Evolutionary conservation across 2,329 filamentous ascomycete genomes (phyloP).

Genomic region (Monilinia laxa): DNA sequence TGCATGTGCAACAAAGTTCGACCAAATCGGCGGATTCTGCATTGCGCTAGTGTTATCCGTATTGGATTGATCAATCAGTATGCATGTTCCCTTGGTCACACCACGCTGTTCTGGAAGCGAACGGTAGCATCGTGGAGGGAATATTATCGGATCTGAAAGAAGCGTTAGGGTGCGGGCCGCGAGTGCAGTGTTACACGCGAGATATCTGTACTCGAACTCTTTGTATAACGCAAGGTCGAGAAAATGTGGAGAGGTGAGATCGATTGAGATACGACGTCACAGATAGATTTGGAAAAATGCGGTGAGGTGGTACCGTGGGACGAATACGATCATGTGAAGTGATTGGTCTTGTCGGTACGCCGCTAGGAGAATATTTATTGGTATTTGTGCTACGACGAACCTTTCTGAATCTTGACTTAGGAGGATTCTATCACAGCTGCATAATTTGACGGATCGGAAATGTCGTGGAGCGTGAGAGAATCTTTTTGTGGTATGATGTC

Average conservation of each 20-base stretch:
- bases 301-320: slow-evolving; percentile 21
- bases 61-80: slow-evolving; percentile 16
- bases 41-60: slow-evolving; percentile 15
- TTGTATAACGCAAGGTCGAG: neutral
- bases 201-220: slow-evolving; percentile 6
- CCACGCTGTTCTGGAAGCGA: slow-evolving; percentile 8
- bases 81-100: slow-evolving; percentile 16
- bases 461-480: slow-evolving; percentile 12
- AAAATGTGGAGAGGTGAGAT: slow-evolving; percentile 16
- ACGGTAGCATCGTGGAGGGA: slow-evolving; percentile 10
- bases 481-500: slow-evolving; percentile 15
- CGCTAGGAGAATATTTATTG: slow-evolving; percentile 21
- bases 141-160: slow-evolving; percentile 12
- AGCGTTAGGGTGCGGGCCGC: slow-evolving; percentile 14
- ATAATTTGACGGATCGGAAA: slow-evolving; percentile 16
- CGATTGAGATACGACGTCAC: slow-evolving; percentile 11
- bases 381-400: slow-evolving; percentile 1
- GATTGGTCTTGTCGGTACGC: slow-evolving; percentile 12
- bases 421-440: slow-evolving; percentile 17
- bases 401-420: slow-evolving; percentile 14
- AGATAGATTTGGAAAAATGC: neutral
- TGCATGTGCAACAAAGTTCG: slow-evolving; percentile 13
- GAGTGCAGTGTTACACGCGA: slow-evolving; percentile 16
- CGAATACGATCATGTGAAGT: slow-evolving; percentile 23
- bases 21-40: slow-evolving; percentile 19